Conservation (phyloP, 2,329 filamentous ascomycete genomes). For the Cercospora beticola region DNA sequence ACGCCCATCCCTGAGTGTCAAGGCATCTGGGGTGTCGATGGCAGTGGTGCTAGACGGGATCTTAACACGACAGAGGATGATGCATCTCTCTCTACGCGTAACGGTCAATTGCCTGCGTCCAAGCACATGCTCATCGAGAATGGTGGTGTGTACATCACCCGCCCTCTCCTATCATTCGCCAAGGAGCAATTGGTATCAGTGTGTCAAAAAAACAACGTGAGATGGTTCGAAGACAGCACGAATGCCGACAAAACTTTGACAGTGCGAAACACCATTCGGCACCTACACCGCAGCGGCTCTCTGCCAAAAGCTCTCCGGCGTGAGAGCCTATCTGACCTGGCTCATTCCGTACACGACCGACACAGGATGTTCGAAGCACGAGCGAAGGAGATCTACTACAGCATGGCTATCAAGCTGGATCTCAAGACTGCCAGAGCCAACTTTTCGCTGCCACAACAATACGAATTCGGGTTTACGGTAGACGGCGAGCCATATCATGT, state of each 20-base stretch:
- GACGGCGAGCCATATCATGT: constrained; percentile 13
- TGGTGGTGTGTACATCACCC: constrained; percentile 63
- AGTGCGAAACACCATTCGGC: constrained; percentile 74
- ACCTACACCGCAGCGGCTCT: constrained; percentile 57
- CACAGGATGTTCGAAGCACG: constrained; percentile 50
- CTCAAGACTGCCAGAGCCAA: constrained; percentile 35
- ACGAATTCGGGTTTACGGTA: background rate
- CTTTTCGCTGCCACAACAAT: constrained; percentile 9
- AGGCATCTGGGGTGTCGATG: constrained; percentile 67
- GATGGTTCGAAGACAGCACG: constrained; percentile 82
- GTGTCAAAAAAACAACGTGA: constrained; percentile 65
- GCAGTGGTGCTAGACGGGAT: constrained; percentile 33
- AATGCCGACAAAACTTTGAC: constrained; percentile 78
- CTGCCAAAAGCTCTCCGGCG: constrained; percentile 71
- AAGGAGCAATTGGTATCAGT: constrained; percentile 74
- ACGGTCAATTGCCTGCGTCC: background rate
- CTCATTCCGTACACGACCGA: constrained; percentile 36
- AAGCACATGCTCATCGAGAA: constrained; percentile 11
- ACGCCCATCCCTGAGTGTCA: constrained; percentile 75
- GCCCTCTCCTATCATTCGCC: constrained; percentile 68
- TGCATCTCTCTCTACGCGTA: background rate
- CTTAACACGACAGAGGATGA: background rate
- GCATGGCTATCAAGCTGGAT: constrained; percentile 49
- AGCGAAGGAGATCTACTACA: constrained; percentile 53
- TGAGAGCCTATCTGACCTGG: constrained; percentile 61